Evolutionary conservation across 2,329 filamentous ascomycete genomes (phyloP), one percentile per base, ranked within the genome.

Genomic region (Xylariaceae sp.): DNA sequence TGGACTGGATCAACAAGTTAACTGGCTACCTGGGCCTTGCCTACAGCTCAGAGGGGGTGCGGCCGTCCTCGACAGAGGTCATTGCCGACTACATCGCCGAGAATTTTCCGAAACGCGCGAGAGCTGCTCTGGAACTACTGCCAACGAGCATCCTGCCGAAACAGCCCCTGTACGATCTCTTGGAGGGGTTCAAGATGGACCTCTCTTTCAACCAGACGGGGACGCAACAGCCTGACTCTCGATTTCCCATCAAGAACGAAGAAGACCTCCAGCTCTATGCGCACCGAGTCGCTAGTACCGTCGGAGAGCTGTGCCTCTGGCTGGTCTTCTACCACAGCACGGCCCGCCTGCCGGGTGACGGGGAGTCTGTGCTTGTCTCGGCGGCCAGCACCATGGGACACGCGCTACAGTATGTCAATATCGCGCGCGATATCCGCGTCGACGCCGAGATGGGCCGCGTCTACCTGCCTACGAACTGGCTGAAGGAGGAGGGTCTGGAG

Each of bases 361-460:
- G 64, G 18, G 43, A 55, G 26, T 51, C 61, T 11, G 49, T 59
- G 3, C 63, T 83, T 5, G 60, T 79, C 11, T 49, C 60, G 12
- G 71, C 77, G 1, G 79, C 79, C 1, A 64, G 67, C 14, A 63
- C 67, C 18, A 86, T 86, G 81, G 83, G 83, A 0, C 69, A 81
- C 21, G 81, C 82, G 2, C 60, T 87, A n/a, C 82, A 88, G 49
- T 85, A 81, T 46, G 74, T 84, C 47, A 88, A 87, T 49, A 85
- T 88, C 40, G 77, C 80, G 3, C 75, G 83, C 15, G 83, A 88
- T 47, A 77, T 87, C n/a, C 56, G 61, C 3, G 74, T 76, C 3
- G 83, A 87, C 46, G 78, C 82, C 0, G 58, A 61, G 11, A 74
- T 83, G 22, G 67, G 67, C 2, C 70, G 83, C 5, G 80, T 84